Conservation (phyloP, 805 yeast genomes). For the Danielia reshetovae region DNA sequence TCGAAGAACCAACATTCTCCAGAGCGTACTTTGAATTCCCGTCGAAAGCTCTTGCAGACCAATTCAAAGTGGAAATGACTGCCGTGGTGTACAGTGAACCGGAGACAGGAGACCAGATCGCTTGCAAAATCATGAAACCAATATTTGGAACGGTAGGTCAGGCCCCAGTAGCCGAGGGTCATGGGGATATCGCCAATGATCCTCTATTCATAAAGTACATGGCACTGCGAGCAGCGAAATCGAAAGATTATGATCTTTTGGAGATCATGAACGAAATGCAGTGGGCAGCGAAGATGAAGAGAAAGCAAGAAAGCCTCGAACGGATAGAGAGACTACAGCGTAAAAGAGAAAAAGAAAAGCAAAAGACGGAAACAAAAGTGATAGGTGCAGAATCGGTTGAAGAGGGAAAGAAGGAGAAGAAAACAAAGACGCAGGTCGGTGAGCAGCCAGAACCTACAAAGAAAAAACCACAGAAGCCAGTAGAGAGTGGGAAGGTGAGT, state of each 20-base stretch:
- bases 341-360: neutral
- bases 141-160: conserved; percentile 10
- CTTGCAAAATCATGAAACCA: conserved; percentile 11
- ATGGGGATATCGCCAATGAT: conserved; percentile 1
- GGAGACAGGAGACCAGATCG: conserved; percentile 22
- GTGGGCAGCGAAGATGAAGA: conserved; percentile 16
- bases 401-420: no score
- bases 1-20: conserved; percentile 18
- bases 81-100: conserved; percentile 23
- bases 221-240: conserved; percentile 1
- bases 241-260: conserved; percentile 1
- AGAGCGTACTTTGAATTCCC: conserved; percentile 16
- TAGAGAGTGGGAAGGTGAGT: neutral
- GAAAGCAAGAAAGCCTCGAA: no score
- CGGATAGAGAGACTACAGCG: conserved; percentile 9
- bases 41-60: conserved; percentile 5
- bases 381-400: no score
- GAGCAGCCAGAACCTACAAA: neutral
- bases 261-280: conserved; percentile 14
- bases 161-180: conserved; percentile 20
- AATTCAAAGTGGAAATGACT: conserved; percentile 9
- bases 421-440: conserved; percentile 6
- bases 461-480: neutral
- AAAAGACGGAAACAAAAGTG: conserved; percentile 7
- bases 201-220: neutral